Evolutionary conservation across 768 basidiomycete species (phyloP).

Genomic region (Termitomyces sp.): DNA sequence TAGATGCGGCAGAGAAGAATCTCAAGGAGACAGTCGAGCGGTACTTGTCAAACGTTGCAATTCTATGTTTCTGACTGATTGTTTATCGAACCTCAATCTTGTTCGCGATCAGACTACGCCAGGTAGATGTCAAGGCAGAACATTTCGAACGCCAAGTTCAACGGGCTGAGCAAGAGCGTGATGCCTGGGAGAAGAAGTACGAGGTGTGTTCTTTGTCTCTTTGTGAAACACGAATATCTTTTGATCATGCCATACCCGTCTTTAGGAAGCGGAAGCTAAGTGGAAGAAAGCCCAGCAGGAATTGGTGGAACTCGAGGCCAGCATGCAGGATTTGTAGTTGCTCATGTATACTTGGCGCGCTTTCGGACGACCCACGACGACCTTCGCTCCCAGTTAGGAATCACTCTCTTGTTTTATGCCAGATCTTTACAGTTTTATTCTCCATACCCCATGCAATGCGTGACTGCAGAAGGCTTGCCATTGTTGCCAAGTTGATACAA

Average conservation of each 20-base stretch:
- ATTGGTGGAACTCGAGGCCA: slow-evolving; percentile 73
- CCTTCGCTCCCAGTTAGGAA: neutral
- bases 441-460: slow-evolving; percentile 5
- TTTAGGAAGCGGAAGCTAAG: slow-evolving; percentile 68
- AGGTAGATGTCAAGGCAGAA: slow-evolving; percentile 98
- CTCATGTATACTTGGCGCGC: neutral
- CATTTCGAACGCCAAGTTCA: slow-evolving; percentile 93
- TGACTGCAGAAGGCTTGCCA: slow-evolving; percentile 9
- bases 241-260: slow-evolving; percentile 5
- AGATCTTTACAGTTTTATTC: slow-evolving; percentile 3
- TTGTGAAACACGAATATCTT: neutral
- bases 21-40: slow-evolving; percentile 95
- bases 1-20: slow-evolving; percentile 94
- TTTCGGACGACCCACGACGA: slow-evolving; percentile 1
- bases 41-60: slow-evolving; percentile 42
- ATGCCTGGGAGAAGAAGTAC: slow-evolving; percentile 90
- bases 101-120: slow-evolving; percentile 61
- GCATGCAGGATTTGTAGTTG: slow-evolving; percentile 66
- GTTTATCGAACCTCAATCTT: slow-evolving; percentile 11
- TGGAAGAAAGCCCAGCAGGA: slow-evolving; percentile 72
- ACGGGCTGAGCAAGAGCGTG: slow-evolving; percentile 85
- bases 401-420: slow-evolving; percentile 9
- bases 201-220: slow-evolving; percentile 51
- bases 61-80: slow-evolving; percentile 7
- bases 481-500: slow-evolving; percentile 6